Percentiles rank a stretch among this genome's conserved stretches.
Evolutionary conservation across 768 basidiomycete species (phyloP).

Genomic region (Mycena maculata): DNA sequence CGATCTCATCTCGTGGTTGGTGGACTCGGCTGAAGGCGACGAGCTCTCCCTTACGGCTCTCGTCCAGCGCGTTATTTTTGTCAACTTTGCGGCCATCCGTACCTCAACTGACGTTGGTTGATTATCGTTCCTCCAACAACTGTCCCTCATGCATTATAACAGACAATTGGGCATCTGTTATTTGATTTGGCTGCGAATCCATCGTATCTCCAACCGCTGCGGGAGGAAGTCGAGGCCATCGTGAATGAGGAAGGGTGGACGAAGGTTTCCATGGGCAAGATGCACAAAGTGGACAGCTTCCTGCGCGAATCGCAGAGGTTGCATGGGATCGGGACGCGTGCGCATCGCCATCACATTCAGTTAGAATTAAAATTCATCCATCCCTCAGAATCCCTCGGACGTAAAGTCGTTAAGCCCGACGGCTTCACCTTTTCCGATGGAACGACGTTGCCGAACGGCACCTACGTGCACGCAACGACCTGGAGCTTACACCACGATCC

Average conservation of each 20-base stretch:
- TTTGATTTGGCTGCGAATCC: slow-evolving; percentile 41
- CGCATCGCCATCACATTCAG: slow-evolving; percentile 6
- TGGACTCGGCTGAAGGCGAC: slow-evolving; percentile 44
- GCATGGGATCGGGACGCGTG: slow-evolving; percentile 42
- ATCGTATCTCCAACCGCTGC: slow-evolving; percentile 39
- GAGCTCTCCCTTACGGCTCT: slow-evolving; percentile 38
- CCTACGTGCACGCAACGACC: slow-evolving; percentile 30
- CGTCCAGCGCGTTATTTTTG: slow-evolving; percentile 40
- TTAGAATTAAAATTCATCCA: not conserved
- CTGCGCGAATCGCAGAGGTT: slow-evolving; percentile 44
- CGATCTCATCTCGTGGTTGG: slow-evolving; percentile 54
- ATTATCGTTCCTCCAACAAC: not conserved
- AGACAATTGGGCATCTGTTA: slow-evolving; percentile 42
- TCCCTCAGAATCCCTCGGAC: slow-evolving; percentile 32
- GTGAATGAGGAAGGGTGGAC: slow-evolving; percentile 43
- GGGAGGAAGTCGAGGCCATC: slow-evolving; percentile 49
- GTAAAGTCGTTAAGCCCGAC: slow-evolving; percentile 31
- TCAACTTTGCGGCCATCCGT: slow-evolving; percentile 50
- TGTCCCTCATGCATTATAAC: not conserved
- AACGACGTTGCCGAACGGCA: slow-evolving; percentile 35
- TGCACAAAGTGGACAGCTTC: slow-evolving; percentile 51
- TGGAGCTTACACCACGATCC: slow-evolving; percentile 32
- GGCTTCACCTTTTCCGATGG: slow-evolving; percentile 43
- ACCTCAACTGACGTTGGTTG: slow-evolving; percentile 43
- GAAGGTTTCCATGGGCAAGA: slow-evolving; percentile 40